phyloP scores from a whole-genome alignment of 2,329 filamentous ascomycete genomes.

The Fusarium sp. region DNA sequence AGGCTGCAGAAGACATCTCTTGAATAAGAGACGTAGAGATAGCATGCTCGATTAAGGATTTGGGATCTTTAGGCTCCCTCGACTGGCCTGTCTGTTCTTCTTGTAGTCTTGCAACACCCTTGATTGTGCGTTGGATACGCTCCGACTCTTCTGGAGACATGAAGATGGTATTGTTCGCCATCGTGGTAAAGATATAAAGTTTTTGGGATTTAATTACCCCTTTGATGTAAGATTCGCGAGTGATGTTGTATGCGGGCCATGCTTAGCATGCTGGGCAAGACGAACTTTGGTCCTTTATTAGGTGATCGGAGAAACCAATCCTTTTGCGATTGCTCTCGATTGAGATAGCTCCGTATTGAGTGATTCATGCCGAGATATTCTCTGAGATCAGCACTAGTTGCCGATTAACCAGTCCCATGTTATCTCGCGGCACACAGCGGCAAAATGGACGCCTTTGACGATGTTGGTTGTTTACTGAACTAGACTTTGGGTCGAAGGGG shows the following conservation, averaged over 20 bases:
- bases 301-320: neutral
- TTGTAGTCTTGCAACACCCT: conserved; percentile 36
- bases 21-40: conserved; percentile 45
- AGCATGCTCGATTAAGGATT: conserved; percentile 38
- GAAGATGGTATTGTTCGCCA: conserved; percentile 44
- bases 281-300: too few species aligned
- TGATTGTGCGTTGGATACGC: conserved; percentile 40
- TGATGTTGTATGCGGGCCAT: rapidly evolving
- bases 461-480: too few species aligned
- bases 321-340: neutral
- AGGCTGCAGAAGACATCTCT: conserved; percentile 42
- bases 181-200: neutral
- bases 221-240: neutral
- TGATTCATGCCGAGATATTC: neutral
- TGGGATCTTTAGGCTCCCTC: conserved; percentile 32
- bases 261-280: neutral
- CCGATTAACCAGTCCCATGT: neutral
- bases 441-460: neutral
- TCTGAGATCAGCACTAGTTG: neutral
- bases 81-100: conserved; percentile 26
- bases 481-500: rapidly evolving
- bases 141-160: conserved; percentile 45
- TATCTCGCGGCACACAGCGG: neutral
- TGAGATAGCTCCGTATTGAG: too few species aligned
- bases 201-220: rapidly evolving